Conservation (phyloP, 2,329 filamentous ascomycete genomes). For the Diplodia mutila region DNA sequence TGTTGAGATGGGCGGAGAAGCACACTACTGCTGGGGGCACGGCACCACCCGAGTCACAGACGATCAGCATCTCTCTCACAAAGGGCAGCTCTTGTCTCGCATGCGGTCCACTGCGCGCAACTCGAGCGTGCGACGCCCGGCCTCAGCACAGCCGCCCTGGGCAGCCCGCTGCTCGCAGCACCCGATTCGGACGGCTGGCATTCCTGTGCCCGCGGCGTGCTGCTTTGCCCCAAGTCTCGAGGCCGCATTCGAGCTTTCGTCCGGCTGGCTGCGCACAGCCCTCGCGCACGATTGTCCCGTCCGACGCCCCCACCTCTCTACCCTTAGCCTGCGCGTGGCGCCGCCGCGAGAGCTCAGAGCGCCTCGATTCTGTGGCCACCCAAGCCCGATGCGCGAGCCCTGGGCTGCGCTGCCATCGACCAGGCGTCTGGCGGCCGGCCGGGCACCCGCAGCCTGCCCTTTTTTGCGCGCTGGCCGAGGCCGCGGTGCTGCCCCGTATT, state of each 20-base stretch:
- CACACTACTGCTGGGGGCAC: slow-evolving; percentile 23
- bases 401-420: neutral
- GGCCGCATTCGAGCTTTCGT: slow-evolving; percentile 15
- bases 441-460: neutral
- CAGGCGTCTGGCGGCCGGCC: neutral
- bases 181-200: slow-evolving; percentile 13
- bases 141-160: neutral
- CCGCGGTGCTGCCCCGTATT: slow-evolving; percentile 17
- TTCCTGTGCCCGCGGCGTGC: slow-evolving; percentile 12
- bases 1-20: slow-evolving; percentile 24
- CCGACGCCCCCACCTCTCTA: slow-evolving; percentile 11
- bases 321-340: slow-evolving; percentile 22
- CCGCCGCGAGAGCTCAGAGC: neutral
- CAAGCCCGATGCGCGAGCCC: neutral
- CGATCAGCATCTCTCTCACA: slow-evolving; percentile 25
- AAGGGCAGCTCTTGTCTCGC: slow-evolving; percentile 25
- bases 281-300: slow-evolving; percentile 21
- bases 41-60: slow-evolving; percentile 21
- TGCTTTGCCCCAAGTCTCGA: neutral
- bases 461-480: slow-evolving; percentile 3
- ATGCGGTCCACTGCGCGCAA: slow-evolving; percentile 17
- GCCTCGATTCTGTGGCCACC: neutral
- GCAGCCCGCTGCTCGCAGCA: neutral
- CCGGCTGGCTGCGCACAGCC: slow-evolving; percentile 18
- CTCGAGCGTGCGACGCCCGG: slow-evolving; percentile 17